phyloP scores from a whole-genome alignment of 2,329 filamentous ascomycete genomes.

The Nothophoma quercina region DNA sequence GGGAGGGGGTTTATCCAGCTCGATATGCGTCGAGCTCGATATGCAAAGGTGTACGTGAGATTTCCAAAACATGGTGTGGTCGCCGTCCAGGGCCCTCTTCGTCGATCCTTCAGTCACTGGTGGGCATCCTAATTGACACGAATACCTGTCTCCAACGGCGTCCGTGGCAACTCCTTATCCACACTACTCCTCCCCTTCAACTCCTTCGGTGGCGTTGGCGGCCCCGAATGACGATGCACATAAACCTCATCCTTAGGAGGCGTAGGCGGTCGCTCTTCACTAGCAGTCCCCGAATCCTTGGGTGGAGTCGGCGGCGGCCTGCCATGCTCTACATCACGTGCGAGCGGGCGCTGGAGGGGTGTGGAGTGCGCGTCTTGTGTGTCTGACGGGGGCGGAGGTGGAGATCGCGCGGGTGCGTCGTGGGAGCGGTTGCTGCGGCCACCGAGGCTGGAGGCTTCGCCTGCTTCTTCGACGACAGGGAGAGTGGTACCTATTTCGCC shows the following conservation, averaged over 20 bases:
- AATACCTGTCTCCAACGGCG: slow-evolving; percentile 45
- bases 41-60: slow-evolving; percentile 17
- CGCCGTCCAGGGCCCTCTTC: too few species aligned
- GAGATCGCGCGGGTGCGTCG: slow-evolving; percentile 14
- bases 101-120: too few species aligned
- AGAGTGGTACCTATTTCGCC: slow-evolving; percentile 66
- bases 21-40: slow-evolving; percentile 14
- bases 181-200: slow-evolving; percentile 33
- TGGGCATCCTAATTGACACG: slow-evolving; percentile 34
- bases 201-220: slow-evolving; percentile 53
- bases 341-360: slow-evolving; percentile 26
- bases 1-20: slow-evolving; percentile 6
- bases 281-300: slow-evolving; percentile 46
- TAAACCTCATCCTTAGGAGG: slow-evolving; percentile 40
- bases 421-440: slow-evolving; percentile 60
- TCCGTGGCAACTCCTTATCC: slow-evolving; percentile 47
- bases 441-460: slow-evolving; percentile 74
- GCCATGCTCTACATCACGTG: slow-evolving; percentile 38
- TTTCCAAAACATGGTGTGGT: slow-evolving; percentile 12
- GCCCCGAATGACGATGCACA: slow-evolving; percentile 32
- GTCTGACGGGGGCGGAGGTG: slow-evolving; percentile 32
- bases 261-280: slow-evolving; percentile 42
- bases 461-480: slow-evolving; percentile 90
- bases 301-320: slow-evolving; percentile 51
- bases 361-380: slow-evolving; percentile 24